Evolutionary conservation across 768 basidiomycete species (phyloP), one percentile per base, ranked within the genome.

Genomic region (Phylloporus arenicola): DNA sequence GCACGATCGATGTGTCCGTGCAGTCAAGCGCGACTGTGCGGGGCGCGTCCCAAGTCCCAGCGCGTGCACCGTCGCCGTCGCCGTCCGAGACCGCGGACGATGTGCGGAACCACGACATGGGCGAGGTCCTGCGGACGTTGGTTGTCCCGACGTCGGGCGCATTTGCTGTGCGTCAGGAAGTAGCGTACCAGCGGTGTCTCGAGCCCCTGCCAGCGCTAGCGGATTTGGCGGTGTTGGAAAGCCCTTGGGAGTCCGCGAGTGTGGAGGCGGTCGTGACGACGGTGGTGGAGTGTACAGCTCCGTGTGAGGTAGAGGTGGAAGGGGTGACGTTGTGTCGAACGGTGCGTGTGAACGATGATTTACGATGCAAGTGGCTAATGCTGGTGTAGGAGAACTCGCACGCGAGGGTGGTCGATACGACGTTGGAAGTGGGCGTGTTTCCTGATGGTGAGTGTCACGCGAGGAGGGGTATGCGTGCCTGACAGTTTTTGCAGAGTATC

Each of bases 1-100:
- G 92, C 39, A 75, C 82, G 39, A 66, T 96, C 47, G 93, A 96
- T 61, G 71, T 95, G 31, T 92, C 91, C 0, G 70, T 94, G 31
- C 85, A 84, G 49, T 84, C 89, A 9, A 73, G 71, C 20, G 62
- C 76, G 22, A 47, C 42, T 7, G 33, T 19, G 29, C 29, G 29
- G 3, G 25, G n/a, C 17, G 6, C 57, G 1, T 44, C 58, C 48
- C 33, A 34, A 53, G 4, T 46, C 16, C 35, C 14, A n/a, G 4
- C 16, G 2, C 47, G 50, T 12, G 37, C 7, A 25, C 25, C 25
- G 7, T 29, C 41, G 2, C n/a, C 46, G 27, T 57, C 54, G 1
- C 37, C 48, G 16, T 33, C 39, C 3, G 29, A 12, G 4, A 14
- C 20, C 6, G 52, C 59, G 1, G 47, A 50, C 11, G 31, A 50